Evolutionary conservation across 1,284 basidiomycete species (phyloP).

Genomic region (Trametes polyzona): DNA sequence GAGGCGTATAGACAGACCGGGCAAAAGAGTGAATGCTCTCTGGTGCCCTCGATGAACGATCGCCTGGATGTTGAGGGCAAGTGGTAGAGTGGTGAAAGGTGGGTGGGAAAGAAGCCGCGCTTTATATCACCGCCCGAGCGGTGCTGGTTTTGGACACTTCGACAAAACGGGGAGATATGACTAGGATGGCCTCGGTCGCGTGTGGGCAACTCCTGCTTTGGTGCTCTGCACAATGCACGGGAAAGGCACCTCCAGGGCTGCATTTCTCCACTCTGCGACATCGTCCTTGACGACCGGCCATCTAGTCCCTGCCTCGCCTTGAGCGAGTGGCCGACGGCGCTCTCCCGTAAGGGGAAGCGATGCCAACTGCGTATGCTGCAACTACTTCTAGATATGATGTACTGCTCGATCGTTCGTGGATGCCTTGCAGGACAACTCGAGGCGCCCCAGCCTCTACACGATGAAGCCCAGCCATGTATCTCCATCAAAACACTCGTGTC

Average conservation of each 20-base stretch:
- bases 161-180: slow-evolving; percentile 22
- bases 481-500: not conserved
- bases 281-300: not conserved
- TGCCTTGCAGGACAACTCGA: not conserved
- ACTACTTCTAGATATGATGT: slow-evolving; percentile 14
- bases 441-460: not conserved
- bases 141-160: slow-evolving; percentile 18
- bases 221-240: slow-evolving; percentile 1
- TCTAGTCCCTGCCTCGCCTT: not conserved
- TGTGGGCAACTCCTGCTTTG: slow-evolving; percentile 11
- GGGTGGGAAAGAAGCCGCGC: slow-evolving; percentile 11
- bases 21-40: slow-evolving; percentile 24
- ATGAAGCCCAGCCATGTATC: not conserved
- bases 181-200: slow-evolving; percentile 15
- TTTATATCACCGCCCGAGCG: slow-evolving; percentile 21
- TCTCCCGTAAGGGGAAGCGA: not conserved
- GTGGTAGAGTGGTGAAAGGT: slow-evolving; percentile 13
- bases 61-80: slow-evolving; percentile 26
- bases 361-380: slow-evolving; percentile 1
- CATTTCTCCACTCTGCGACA: slow-evolving; percentile 1
- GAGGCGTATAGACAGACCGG: not conserved
- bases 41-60: slow-evolving; percentile 19
- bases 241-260: not conserved
- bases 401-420: not conserved
- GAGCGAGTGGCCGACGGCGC: not conserved